These are phyloP conservation scores for Buddleja alternifolia DNA, from an alignment of 257 asterid genomes.

Conservation along the genomic window DNA sequence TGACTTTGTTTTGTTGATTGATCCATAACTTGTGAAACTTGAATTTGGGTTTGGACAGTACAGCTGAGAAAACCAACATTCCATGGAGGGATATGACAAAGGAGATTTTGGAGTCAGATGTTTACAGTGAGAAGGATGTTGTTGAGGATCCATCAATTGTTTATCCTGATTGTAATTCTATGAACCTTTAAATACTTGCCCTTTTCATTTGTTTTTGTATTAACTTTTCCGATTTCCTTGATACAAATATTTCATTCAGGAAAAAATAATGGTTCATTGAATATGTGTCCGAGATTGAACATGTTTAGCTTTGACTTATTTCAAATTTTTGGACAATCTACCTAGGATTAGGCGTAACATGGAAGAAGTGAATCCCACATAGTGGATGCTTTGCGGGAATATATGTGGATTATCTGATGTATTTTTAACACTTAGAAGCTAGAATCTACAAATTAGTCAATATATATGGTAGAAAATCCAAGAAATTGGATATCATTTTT, in stretches of 20 bases:
- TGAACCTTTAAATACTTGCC: background rate
- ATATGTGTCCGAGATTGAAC: background rate
- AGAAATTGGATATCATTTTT: background rate
- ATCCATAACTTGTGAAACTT: background rate
- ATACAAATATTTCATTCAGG: background rate
- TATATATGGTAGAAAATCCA: background rate
- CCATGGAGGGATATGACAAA: conserved; percentile 93
- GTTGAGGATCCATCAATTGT: conserved; percentile 63
- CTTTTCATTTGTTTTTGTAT: conserved; percentile 11
- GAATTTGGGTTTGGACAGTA: conserved; percentile 63
- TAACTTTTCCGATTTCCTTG: background rate
- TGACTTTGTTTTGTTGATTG: background rate
- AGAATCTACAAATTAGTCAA: background rate
- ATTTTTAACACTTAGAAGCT: background rate
- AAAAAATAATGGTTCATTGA: background rate
- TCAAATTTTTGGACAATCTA: background rate
- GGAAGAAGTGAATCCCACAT: background rate
- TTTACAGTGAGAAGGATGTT: conserved; percentile 69
- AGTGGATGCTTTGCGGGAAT: conserved; percentile 7
- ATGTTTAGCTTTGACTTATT: background rate
- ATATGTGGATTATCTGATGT: background rate
- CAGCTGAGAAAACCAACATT: conserved; percentile 90
- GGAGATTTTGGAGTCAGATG: conserved; percentile 84
- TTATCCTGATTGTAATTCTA: conserved; percentile 86
- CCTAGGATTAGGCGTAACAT: background rate